Evolutionary conservation across 768 basidiomycete species (phyloP).

Genomic region (Hygrophorus pudorinus): DNA sequence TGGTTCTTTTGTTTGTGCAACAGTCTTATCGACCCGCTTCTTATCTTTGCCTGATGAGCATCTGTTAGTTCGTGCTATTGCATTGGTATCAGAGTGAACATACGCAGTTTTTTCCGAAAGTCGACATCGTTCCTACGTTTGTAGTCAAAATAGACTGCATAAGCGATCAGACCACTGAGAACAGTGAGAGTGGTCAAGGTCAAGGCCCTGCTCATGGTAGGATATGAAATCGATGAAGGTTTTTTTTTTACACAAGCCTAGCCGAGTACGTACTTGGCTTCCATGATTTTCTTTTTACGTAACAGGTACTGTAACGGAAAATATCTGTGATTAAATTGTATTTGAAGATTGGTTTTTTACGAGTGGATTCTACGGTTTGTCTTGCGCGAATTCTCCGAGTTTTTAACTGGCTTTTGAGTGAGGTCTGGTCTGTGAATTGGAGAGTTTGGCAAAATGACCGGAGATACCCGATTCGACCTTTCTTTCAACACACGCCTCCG

Average conservation of each 20-base stretch:
- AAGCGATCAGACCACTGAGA: slow-evolving; percentile 58
- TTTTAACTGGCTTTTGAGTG: too few species aligned
- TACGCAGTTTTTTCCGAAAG: slow-evolving; percentile 86
- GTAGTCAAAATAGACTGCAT: slow-evolving; percentile 93
- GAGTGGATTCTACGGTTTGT: too few species aligned
- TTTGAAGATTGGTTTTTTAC: too few species aligned
- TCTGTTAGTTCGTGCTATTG: neutral
- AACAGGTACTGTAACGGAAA: too few species aligned
- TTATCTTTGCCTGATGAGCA: slow-evolving; percentile 73
- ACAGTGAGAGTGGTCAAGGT: slow-evolving; percentile 39
- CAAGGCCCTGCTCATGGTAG: slow-evolving; percentile 32
- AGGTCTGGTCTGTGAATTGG: neutral
- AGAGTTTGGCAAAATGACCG: neutral
- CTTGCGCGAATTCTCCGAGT: too few species aligned
- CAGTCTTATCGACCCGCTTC: slow-evolving; percentile 72
- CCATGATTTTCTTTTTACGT: too few species aligned
- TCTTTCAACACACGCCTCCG: slow-evolving; percentile 4
- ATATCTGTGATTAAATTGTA: too few species aligned
- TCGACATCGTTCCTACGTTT: slow-evolving; percentile 77
- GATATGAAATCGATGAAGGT: neutral
- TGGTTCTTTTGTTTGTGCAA: slow-evolving; percentile 39
- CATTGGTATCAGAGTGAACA: slow-evolving; percentile 11
- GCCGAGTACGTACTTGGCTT: too few species aligned
- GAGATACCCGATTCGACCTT: neutral
- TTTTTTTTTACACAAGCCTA: neutral